Evolutionary conservation across 176 grass and related monocot species (phyloP).

Genomic region (Cymbopogon citratus): DNA sequence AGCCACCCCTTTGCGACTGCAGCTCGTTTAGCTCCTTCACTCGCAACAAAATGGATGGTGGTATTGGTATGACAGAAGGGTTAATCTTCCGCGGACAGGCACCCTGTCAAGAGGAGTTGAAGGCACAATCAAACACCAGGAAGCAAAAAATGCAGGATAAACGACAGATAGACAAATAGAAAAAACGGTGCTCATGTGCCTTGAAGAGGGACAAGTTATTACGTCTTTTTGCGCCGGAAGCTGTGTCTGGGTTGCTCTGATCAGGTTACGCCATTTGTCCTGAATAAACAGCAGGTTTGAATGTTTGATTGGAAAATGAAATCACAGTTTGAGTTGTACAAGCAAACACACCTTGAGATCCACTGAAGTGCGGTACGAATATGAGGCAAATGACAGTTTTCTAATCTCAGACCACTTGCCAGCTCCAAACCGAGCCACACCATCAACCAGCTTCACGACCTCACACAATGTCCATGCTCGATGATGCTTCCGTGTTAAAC

Average conservation of each 20-base stretch:
- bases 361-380: constrained; percentile 96
- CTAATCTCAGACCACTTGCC: constrained; percentile 99
- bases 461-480: constrained; percentile 89
- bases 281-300: constrained; percentile 29
- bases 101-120: constrained; percentile 35
- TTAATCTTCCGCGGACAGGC: constrained; percentile 57
- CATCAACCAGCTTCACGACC: constrained; percentile 90
- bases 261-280: constrained; percentile 99
- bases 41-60: constrained; percentile 59
- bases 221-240: constrained; percentile 53
- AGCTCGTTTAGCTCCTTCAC: constrained; percentile 73
- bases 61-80: constrained; percentile 68
- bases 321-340: neutral
- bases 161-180: neutral
- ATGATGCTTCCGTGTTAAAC: constrained; percentile 81
- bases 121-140: neutral
- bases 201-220: neutral
- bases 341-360: constrained; percentile 79
- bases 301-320: constrained; percentile 1
- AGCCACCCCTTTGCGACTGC: constrained; percentile 39
- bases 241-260: constrained; percentile 78
- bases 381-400: constrained; percentile 68
- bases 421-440: constrained; percentile 74
- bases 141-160: neutral
- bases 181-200: neutral